phyloP scores from a whole-genome alignment of 2,329 filamentous ascomycete species.

The Fusarium torreyae region DNA sequence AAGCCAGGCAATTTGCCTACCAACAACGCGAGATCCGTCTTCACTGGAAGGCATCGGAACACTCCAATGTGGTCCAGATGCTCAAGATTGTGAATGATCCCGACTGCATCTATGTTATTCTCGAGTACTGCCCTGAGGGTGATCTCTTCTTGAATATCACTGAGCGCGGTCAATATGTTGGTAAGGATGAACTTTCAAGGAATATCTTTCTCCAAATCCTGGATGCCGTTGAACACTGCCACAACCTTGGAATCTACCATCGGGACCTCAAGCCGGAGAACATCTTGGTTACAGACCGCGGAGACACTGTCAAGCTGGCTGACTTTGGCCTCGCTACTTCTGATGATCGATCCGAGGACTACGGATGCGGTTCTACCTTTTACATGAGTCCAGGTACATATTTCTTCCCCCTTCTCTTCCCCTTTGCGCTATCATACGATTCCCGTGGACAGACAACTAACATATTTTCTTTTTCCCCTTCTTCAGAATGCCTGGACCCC shows the following conservation, averaged over 20 bases:
- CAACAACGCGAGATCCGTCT: conserved; percentile 94
- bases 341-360: conserved; percentile 88
- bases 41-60: conserved; percentile 89
- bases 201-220: conserved; percentile 93
- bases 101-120: conserved; percentile 95
- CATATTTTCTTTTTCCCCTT: conserved; percentile 45
- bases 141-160: conserved; percentile 99
- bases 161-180: conserved; percentile 91
- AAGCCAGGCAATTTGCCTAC: conserved; percentile 88
- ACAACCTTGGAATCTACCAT: conserved; percentile 94
- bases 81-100: conserved; percentile 91
- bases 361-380: conserved; percentile 97
- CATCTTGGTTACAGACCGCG: conserved; percentile 90
- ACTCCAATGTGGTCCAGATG: conserved; percentile 94
- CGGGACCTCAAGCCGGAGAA: conserved; percentile 99
- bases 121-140: conserved; percentile 97
- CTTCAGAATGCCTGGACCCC: conserved; percentile 88
- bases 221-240: conserved; percentile 96
- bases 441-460: conserved; percentile 45
- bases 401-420: conserved; percentile 26
- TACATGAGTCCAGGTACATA: conserved; percentile 98
- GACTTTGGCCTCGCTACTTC: conserved; percentile 97
- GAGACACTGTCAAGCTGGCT: conserved; percentile 92
- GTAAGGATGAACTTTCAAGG: conserved; percentile 90
- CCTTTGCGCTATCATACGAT: conserved; percentile 14